Conservation (phyloP, 371 early-diverging fungal genomes). For the Apophysomyces sp. region DNA sequence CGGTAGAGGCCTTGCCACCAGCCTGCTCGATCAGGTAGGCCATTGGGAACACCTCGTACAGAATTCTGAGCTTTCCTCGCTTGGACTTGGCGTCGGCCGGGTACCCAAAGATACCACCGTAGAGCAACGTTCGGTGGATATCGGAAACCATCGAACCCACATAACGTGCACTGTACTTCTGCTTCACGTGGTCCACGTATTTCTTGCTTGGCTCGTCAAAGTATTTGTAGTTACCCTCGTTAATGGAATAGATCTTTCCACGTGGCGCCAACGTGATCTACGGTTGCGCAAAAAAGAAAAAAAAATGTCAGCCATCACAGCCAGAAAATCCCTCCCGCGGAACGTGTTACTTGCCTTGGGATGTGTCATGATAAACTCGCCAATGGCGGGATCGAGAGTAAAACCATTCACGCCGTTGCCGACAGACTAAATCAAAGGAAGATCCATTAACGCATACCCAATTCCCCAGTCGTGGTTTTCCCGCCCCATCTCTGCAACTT, state of each 20-base stretch:
- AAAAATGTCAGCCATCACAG: too few relatives aligned
- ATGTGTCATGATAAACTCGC: constrained; percentile 97
- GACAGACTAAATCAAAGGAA: constrained; percentile 60
- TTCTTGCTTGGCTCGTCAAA: constrained; percentile 88
- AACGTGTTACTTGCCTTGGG: constrained; percentile 78
- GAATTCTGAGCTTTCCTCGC: constrained; percentile 91
- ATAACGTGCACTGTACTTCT: constrained; percentile 95
- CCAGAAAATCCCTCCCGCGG: too few relatives aligned
- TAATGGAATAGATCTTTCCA: constrained; percentile 97
- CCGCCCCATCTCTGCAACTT: constrained; percentile 10
- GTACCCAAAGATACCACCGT: constrained; percentile 87
- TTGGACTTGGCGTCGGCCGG: constrained; percentile 87
- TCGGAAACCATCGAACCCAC: constrained; percentile 99
- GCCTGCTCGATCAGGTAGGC: constrained; percentile 93
- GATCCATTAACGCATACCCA: neutral
- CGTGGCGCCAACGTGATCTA: constrained; percentile 77
- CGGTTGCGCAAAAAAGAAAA: too few relatives aligned
- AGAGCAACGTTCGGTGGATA: constrained; percentile 96
- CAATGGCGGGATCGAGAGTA: constrained; percentile 94
- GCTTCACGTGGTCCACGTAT: constrained; percentile 87
- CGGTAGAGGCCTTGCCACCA: constrained; percentile 92
- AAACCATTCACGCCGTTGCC: constrained; percentile 93
- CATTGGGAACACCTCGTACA: constrained; percentile 99
- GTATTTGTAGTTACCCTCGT: constrained; percentile 95
- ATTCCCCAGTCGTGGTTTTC: constrained; percentile 10